Evolutionary conservation across 345 rosid species (phyloP).

Genomic region (Acer negundo): DNA sequence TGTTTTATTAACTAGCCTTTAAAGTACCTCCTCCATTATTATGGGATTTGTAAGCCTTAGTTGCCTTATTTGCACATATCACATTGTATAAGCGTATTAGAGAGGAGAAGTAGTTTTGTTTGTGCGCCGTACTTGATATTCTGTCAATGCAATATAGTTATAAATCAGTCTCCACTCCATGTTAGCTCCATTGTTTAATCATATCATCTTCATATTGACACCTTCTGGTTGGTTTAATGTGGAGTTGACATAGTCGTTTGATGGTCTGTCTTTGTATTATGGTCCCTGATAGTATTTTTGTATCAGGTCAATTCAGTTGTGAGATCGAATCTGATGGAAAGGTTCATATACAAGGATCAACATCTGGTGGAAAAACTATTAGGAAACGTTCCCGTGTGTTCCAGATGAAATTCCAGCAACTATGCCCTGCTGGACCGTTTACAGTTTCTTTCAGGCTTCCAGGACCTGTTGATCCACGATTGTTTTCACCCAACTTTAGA

Average conservation of each 20-base stretch:
- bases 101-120: background rate
- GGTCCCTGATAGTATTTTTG: background rate
- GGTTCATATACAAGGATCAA: slow-evolving; percentile 52
- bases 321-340: slow-evolving; percentile 57
- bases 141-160: too few relatives aligned
- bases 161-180: background rate
- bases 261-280: background rate
- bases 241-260: background rate
- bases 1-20: background rate
- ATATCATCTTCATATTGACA: background rate
- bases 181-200: background rate
- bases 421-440: slow-evolving; percentile 56
- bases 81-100: background rate
- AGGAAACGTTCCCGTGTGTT: slow-evolving; percentile 46
- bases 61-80: background rate
- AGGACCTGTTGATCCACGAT: slow-evolving; percentile 76
- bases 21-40: background rate
- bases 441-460: slow-evolving; percentile 61
- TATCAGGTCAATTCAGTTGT: slow-evolving; percentile 61
- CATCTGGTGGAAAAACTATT: slow-evolving; percentile 34
- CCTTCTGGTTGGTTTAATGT: background rate
- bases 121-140: background rate
- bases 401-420: slow-evolving; percentile 42
- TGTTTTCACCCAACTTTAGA: slow-evolving; percentile 56
- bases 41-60: background rate